phyloP scores from a whole-genome alignment of 2,329 filamentous ascomycete genomes.

The Trichoderma sp. region DNA sequence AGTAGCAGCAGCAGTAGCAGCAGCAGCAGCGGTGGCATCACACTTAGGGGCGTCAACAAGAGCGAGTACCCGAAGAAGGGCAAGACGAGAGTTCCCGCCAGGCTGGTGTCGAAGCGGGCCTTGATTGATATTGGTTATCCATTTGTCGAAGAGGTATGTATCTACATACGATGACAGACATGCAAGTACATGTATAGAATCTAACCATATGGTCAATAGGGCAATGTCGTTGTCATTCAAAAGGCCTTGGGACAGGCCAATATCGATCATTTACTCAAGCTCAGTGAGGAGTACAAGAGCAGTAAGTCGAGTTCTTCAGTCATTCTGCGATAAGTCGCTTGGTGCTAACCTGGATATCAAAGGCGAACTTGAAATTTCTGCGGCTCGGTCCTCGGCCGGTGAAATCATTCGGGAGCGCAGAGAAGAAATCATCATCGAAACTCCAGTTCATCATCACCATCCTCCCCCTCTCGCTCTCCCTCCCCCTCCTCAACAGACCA shows the following conservation, averaged over 20 bases:
- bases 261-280: constrained; percentile 82
- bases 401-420: constrained; percentile 48
- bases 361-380: constrained; percentile 45
- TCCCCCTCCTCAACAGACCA: constrained; percentile 17
- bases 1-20: constrained; percentile 47
- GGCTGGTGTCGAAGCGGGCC: constrained; percentile 75
- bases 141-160: constrained; percentile 73
- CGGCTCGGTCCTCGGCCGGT: constrained; percentile 46
- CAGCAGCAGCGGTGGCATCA: constrained; percentile 46
- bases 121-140: constrained; percentile 83
- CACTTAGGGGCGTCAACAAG: constrained; percentile 47
- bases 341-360: constrained; percentile 1
- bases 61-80: constrained; percentile 75
- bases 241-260: constrained; percentile 85
- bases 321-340: constrained; percentile 18
- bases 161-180: background rate
- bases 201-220: constrained; percentile 45
- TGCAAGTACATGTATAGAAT: background rate
- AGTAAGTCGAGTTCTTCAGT: constrained; percentile 38
- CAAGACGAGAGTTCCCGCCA: constrained; percentile 82
- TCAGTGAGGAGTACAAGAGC: constrained; percentile 74
- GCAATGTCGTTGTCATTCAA: constrained; percentile 74
- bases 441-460: constrained; percentile 19
- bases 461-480: constrained; percentile 25
- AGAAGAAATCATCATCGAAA: constrained; percentile 39